These are phyloP conservation scores for Aspergillus luchuensis DNA, from an alignment of 2,329 filamentous ascomycete genomes.

Conservation along the genomic window DNA sequence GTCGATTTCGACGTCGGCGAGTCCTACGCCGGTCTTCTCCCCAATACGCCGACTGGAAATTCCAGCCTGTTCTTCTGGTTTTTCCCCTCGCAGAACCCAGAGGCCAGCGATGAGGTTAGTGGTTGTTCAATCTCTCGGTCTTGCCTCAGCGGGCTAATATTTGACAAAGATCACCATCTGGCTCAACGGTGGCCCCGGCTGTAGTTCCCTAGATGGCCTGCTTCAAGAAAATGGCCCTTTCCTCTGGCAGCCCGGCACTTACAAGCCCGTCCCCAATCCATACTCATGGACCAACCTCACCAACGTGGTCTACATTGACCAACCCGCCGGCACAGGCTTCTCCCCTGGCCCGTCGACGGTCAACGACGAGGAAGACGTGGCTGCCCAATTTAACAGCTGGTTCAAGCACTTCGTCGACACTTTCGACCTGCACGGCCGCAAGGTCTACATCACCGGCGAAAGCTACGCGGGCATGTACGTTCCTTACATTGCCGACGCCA, in stretches of 20 bases:
- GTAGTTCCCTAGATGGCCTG: slow-evolving; percentile 65
- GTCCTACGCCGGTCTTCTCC: slow-evolving; percentile 51
- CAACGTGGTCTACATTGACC: slow-evolving; percentile 66
- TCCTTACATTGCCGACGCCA: slow-evolving; percentile 71
- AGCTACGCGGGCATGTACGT: slow-evolving; percentile 69
- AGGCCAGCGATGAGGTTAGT: slow-evolving; percentile 43
- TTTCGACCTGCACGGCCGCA: slow-evolving; percentile 67
- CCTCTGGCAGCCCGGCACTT: slow-evolving; percentile 69
- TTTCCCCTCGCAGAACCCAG: slow-evolving; percentile 48
- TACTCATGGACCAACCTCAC: slow-evolving; percentile 73
- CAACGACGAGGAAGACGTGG: slow-evolving; percentile 67
- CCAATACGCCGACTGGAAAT: slow-evolving; percentile 51
- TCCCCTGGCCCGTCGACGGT: slow-evolving; percentile 66
- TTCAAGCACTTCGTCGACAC: slow-evolving; percentile 74
- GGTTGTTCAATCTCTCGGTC: background rate
- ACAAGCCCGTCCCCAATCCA: slow-evolving; percentile 63
- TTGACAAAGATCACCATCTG: slow-evolving; percentile 35
- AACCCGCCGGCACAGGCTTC: slow-evolving; percentile 65
- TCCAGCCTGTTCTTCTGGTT: slow-evolving; percentile 54
- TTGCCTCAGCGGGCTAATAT: background rate
- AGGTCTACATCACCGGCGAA: slow-evolving; percentile 74
- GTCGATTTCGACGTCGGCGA: slow-evolving; percentile 66
- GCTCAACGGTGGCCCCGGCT: slow-evolving; percentile 57
- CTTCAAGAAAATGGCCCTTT: slow-evolving; percentile 77
- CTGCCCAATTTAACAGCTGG: slow-evolving; percentile 73